Conservation (phyloP, 73 alveolate species). For the Effrenium voratum region DNA sequence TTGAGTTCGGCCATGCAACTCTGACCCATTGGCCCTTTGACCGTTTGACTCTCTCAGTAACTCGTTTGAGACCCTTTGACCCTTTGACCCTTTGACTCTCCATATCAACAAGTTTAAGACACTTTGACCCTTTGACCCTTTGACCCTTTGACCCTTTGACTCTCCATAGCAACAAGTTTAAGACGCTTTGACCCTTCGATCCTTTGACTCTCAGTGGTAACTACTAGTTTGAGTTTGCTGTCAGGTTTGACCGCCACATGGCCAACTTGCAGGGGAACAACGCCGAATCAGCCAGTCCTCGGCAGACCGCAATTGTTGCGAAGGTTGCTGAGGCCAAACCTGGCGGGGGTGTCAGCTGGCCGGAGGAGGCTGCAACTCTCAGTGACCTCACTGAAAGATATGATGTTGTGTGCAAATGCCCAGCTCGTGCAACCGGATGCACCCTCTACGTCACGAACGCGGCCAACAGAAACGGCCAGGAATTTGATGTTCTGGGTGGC, state of each 20-base stretch:
- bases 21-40: not conserved
- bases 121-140: too few species aligned
- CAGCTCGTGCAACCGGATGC: not conserved
- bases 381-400: not conserved
- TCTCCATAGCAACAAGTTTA: too few species aligned
- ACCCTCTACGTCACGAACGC: not conserved
- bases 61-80: too few species aligned
- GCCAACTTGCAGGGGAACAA: not conserved
- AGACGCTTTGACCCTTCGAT: too few species aligned
- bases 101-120: too few species aligned
- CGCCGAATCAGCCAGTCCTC: not conserved
- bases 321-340: not conserved
- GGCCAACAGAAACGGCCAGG: not conserved
- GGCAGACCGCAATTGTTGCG: not conserved
- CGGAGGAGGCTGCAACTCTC: not conserved
- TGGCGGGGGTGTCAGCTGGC: not conserved
- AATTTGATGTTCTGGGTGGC: not conserved
- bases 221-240: too few species aligned
- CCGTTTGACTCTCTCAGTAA: not conserved
- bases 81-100: too few species aligned
- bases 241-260: too few species aligned
- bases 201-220: too few species aligned
- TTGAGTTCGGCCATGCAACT: not conserved
- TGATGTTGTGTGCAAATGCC: not conserved
- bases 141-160: too few species aligned